Conservation (phyloP, 805 yeast genomes). For the Candida oleophila region DNA sequence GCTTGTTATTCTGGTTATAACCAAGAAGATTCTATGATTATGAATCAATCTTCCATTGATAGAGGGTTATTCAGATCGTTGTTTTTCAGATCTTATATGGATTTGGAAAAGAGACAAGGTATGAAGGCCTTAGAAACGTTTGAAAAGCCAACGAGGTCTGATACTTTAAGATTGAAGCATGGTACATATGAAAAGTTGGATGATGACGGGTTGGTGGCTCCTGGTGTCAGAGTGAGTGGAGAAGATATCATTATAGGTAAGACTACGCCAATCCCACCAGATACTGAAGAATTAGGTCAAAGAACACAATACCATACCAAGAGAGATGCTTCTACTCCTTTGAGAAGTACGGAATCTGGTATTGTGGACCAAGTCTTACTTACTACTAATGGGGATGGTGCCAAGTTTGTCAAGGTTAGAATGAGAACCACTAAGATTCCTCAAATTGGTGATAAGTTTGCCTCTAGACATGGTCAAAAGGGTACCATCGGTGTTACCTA, state of each 20-base stretch:
- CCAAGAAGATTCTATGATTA: conserved; percentile 99
- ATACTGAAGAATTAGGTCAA: conserved; percentile 97
- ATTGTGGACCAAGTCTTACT: conserved; percentile 96
- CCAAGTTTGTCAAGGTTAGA: conserved; percentile 95
- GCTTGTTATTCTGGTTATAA: conserved; percentile 98
- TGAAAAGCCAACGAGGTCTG: conserved; percentile 94
- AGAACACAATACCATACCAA: conserved; percentile 97
- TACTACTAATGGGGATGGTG: conserved; percentile 97
- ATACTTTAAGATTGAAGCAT: conserved; percentile 91
- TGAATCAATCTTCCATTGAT: conserved; percentile 97
- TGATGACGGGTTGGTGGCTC: conserved; percentile 96
- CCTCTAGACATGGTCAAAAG: conserved; percentile 99
- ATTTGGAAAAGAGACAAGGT: conserved; percentile 97
- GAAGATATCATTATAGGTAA: conserved; percentile 98
- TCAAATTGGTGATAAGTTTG: conserved; percentile 98
- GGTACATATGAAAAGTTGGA: conserved; percentile 98
- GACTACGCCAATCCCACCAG: conserved; percentile 99
- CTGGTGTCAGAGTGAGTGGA: conserved; percentile 98
- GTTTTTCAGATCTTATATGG: conserved; percentile 97
- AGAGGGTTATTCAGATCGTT: conserved; percentile 94
- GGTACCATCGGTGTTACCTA: conserved; percentile 99
- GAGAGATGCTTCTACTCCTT: conserved; percentile 97
- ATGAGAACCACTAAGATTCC: conserved; percentile 99
- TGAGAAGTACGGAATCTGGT: conserved; percentile 96
- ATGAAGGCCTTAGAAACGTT: conserved; percentile 98